Base-by-base conservation (phyloP, 192 early-diverging fungal genomes). In the Backusella parvicylindrica region DNA sequence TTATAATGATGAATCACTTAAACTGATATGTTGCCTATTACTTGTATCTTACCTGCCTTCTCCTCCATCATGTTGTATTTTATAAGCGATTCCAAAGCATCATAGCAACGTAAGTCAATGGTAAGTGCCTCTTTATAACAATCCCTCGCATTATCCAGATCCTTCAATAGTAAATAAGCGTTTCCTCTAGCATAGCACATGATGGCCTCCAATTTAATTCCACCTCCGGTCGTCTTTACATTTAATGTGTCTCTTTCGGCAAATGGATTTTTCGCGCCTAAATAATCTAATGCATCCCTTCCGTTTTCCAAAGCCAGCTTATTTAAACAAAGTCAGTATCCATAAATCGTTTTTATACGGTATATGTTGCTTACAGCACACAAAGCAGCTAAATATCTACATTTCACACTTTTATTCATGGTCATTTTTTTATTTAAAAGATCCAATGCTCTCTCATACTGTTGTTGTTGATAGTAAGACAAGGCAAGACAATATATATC, bases 91-190 rank as follows among this genome's bases (percentile, higher is more conserved):
- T 92, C 74, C 43, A 90, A 80, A 5, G 92, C 90, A 86, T 93
- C 91, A 68, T 84, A 85, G 68, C 90, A 92, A 40, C 87, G 85
- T 18, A 91, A 83, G 78, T 94, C 93, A 0, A 88, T 70, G 15
- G 56, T 40, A 5, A 94, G 73, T 31, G 93, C 89, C 69, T 89
- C 84, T 50, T 89, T 88, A 65, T 87, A 91, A 72, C 83, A 83
- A 6, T 87, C 82, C 38, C 88, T 88, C 12, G 91, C 92, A 21
- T 78, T 67, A 1, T 79, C 83, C 41, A 82, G 71, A 70, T 91
- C 83, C 26, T 83, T 79, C 35, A 85, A 66, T 36, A 86, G 74
- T 21, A 86, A 80, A 63, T 77, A 87, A 15, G 87, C 89, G 7
- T 83, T 53, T 32, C 92, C 93, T 37, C 86, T 79, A 6, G 90